Evolutionary conservation across 2,329 filamentous ascomycete species (phyloP), one percentile per base, ranked within the genome.

Genomic region (Aspergillus pseudoviridinutans): DNA sequence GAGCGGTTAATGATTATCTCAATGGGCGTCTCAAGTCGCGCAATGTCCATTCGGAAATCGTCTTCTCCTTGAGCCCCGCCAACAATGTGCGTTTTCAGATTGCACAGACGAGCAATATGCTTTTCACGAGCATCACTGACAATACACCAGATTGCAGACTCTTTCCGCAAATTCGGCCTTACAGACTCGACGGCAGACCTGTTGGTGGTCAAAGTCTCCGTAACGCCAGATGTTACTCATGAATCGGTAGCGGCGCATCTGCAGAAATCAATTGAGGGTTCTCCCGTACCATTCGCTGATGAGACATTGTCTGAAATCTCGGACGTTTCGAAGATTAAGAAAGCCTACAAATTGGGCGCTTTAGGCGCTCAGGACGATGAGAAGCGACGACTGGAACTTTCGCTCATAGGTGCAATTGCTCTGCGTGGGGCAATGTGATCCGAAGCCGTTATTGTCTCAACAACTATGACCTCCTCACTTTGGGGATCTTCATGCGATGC

Each of bases 21-120:
- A 83, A 83, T 61, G 78, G 79, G 5, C 79, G 83, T 25, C 78
- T 93, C 56, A 90, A 87, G 72, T 94, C 90, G 4, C 87, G 88
- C 49, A 96, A 96, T 66, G 85, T 96, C 4, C 92, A 96, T 73
- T 92, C 90, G 0, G 92, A 97, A 75, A 88, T 91, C 56, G 91
- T 97, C 29, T 88, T 89, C 64, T 87, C 86, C 3, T 79, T 97
- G 49, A 92, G 87, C 58, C 83, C 89, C 0, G 92, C 89, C 61
- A 93, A 91, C 71, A 96, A 96, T 73, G 90, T 91, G 72, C 58
- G 79, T 65, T 54, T 50, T 5, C 32, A 17, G 12, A 47, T 6
- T 12, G 20, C 22, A 27, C 22, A 2, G 24, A 24, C 44, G 12
- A 24, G 12, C 7, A 4, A 24, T 47, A 22, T 47, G 1, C 5